Conservation (phyloP, 108 stramenopile species). For the Discostella pseudostelligera region DNA sequence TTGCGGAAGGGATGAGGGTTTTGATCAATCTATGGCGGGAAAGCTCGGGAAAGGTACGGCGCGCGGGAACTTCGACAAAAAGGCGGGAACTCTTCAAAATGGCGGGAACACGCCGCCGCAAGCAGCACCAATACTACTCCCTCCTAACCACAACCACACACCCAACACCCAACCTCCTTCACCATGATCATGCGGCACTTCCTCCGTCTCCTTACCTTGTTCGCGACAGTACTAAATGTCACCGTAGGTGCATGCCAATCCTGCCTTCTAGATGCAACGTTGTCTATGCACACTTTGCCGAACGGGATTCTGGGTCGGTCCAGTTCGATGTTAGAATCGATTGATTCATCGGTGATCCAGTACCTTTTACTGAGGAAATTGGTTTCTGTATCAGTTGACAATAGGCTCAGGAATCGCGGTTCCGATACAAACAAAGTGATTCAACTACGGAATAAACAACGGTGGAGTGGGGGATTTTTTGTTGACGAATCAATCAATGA, state of each 20-base stretch:
- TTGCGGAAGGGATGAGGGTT: too few species aligned
- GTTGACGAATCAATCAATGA: neutral
- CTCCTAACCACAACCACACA: too few species aligned
- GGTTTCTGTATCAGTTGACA: slow-evolving; percentile 6
- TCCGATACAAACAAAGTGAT: neutral
- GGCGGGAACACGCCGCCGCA: too few species aligned
- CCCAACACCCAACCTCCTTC: too few species aligned
- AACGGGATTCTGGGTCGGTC: slow-evolving; percentile 4
- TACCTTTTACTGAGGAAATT: slow-evolving; percentile 10
- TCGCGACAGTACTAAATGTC: neutral
- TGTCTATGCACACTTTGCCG: neutral
- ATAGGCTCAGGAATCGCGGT: slow-evolving; percentile 1
- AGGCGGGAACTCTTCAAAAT: too few species aligned
- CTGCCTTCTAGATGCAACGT: slow-evolving; percentile 21
- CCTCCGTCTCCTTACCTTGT: slow-evolving; percentile 1
- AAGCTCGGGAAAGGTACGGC: too few species aligned
- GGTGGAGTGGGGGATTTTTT: slow-evolving; percentile 14
- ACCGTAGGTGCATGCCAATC: slow-evolving; percentile 32
- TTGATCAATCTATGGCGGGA: too few species aligned
- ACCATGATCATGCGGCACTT: too few species aligned
- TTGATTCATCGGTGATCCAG: neutral
- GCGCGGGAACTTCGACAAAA: too few species aligned
- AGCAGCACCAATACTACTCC: neutral
- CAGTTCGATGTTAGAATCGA: neutral
- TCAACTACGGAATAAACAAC: neutral